A percentile compares a stretch with the other conserved stretches of the same genome.
phyloP scores from a whole-genome alignment of 345 rosid genomes.

The Murraya koenigii region DNA sequence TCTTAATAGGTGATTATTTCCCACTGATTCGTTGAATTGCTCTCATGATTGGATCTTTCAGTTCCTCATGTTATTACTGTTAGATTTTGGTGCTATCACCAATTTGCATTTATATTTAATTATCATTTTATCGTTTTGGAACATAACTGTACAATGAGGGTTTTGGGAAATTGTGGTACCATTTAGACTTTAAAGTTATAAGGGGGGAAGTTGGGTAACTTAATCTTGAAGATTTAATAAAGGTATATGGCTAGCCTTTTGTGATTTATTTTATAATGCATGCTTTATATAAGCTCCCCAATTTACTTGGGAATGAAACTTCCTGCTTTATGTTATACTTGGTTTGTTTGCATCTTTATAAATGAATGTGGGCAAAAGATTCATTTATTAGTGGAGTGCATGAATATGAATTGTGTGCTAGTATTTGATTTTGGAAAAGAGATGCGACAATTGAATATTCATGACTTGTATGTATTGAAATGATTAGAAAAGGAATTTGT shows the following conservation, averaged over 20 bases:
- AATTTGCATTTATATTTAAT: background rate
- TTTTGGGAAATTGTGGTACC: background rate
- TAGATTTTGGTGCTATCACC: background rate
- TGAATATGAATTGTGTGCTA: background rate
- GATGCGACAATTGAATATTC: background rate
- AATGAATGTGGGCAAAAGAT: background rate
- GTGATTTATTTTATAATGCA: background rate
- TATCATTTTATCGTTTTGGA: background rate
- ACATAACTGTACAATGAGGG: background rate
- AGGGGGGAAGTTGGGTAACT: background rate
- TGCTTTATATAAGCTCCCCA: background rate
- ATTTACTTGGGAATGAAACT: background rate
- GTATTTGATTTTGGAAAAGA: background rate
- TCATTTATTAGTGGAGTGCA: background rate
- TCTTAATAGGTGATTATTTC: background rate
- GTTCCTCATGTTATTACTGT: background rate
- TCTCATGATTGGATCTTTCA: background rate
- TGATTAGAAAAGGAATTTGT: too few relatives aligned
- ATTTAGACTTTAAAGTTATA: background rate
- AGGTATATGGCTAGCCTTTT: background rate
- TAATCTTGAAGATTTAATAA: background rate
- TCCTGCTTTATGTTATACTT: background rate
- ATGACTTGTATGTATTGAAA: background rate
- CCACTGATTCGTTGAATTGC: background rate
- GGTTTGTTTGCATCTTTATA: background rate